Conservation (phyloP, 805 yeast species). For the Metschnikowia matae region DNA sequence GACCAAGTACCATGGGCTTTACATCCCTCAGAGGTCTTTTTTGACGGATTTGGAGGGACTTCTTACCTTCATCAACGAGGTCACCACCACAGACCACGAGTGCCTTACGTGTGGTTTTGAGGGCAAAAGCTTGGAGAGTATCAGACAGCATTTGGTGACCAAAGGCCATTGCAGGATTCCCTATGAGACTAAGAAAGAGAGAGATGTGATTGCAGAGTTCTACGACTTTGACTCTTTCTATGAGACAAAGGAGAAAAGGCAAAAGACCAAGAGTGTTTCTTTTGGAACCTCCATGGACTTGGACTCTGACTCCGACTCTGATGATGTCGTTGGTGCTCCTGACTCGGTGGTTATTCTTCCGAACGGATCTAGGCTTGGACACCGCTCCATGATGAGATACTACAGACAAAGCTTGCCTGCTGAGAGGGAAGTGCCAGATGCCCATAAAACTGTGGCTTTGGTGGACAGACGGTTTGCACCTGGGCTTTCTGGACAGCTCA, state of each 20-base stretch:
- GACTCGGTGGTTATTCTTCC: slow-evolving; percentile 51
- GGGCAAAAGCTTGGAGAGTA: slow-evolving; percentile 38
- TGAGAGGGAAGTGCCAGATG: slow-evolving; percentile 46
- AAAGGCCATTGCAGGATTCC: slow-evolving; percentile 47
- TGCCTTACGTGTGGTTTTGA: slow-evolving; percentile 44
- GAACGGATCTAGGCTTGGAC: slow-evolving; percentile 76
- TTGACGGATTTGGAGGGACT: slow-evolving; percentile 37
- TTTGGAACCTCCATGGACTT: slow-evolving; percentile 22
- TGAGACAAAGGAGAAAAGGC: slow-evolving; percentile 16
- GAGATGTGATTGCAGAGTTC: slow-evolving; percentile 31
- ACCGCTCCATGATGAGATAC: slow-evolving; percentile 67
- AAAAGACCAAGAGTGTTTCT: slow-evolving; percentile 23
- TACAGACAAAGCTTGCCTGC: slow-evolving; percentile 55
- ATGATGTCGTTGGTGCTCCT: slow-evolving; percentile 12
- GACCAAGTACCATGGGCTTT: slow-evolving; percentile 43
- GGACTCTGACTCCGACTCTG: slow-evolving; percentile 13
- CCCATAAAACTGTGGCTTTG: slow-evolving; percentile 70
- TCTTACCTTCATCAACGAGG: slow-evolving; percentile 34
- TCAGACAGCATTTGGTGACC: slow-evolving; percentile 40
- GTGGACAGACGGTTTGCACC: slow-evolving; percentile 57
- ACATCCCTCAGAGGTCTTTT: slow-evolving; percentile 41
- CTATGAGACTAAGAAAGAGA: slow-evolving; percentile 40
- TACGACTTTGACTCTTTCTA: slow-evolving; percentile 27
- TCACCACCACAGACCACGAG: slow-evolving; percentile 36
- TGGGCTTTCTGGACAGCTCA: slow-evolving; percentile 27